Base-by-base conservation (phyloP, 164 flowering plant genomes). In the Magnolia changhungtana region DNA sequence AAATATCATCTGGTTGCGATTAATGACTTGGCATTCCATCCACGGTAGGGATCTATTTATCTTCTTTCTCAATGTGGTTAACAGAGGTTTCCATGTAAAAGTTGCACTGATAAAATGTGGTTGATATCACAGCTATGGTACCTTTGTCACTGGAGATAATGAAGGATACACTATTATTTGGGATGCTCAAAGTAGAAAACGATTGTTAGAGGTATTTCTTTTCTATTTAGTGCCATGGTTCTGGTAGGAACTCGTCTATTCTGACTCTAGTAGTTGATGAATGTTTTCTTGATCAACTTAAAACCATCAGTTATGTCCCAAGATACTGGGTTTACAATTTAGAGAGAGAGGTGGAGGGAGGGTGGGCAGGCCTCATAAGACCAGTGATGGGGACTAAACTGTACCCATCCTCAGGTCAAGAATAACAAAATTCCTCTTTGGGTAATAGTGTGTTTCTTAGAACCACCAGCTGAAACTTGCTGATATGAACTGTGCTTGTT, bases 1-100 rank as follows among this genome's bases (percentile, higher is more conserved):
- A 90, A 69, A 71, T 27, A 72, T 74, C 83, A 91, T 84, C 81
- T 85, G 72, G 91, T 82, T 50, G 76, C 97, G 0, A 94, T 92
- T 80, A 94, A 92, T 82, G 99, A 88, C 81, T 89, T 96, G 76
- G 89, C 73, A 21, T 90, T 91, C 83, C 87, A 84, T 80, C 98
- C 98, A 72, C 20, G 74, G 99, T 96, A 89, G 64, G 91, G 80
- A 3, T 16, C 73, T 72, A 69, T 45, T 63, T 10, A 64, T n/a
- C 23, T 29, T 75, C 23, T 19, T 72, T 16, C 21, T 16, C 31
- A 76, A 55, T 45, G 2, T 67, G 58, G 61, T 59, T 74, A 23
- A 58, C 50, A 3, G 63, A 63, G n/a, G 8, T 55, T 55, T 55
- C 18, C 13, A 55, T 21, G 61, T 75, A 0, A 31, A 65, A 73